Conservation (phyloP, 2,329 filamentous ascomycete genomes). For the Lecanoromycetidae sp. region DNA sequence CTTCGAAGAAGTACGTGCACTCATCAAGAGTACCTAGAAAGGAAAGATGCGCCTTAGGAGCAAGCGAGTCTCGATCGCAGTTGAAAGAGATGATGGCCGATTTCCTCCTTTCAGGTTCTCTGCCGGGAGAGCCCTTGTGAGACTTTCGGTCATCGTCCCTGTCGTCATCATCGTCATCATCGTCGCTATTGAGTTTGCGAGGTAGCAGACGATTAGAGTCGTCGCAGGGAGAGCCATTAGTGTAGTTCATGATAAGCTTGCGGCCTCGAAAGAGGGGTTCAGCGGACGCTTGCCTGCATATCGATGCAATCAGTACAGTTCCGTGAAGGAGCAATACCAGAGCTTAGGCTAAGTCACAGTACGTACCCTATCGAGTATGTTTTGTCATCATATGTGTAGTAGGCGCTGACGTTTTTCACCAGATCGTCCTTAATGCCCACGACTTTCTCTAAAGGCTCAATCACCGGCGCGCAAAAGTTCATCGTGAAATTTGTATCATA, state of each 20-base stretch:
- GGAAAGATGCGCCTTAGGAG: slow-evolving; percentile 56
- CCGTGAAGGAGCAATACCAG: neutral
- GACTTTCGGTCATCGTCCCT: slow-evolving; percentile 28
- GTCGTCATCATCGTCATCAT: slow-evolving; percentile 20
- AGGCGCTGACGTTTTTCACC: slow-evolving; percentile 39
- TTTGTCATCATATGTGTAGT: slow-evolving; percentile 33
- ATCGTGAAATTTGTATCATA: slow-evolving; percentile 40
- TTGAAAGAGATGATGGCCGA: slow-evolving; percentile 86
- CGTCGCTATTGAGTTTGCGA: slow-evolving; percentile 16
- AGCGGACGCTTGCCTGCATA: slow-evolving; percentile 32
- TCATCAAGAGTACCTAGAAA: slow-evolving; percentile 85
- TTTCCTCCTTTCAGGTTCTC: slow-evolving; percentile 39
- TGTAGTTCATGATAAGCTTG: slow-evolving; percentile 64
- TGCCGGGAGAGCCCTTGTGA: slow-evolving; percentile 20
- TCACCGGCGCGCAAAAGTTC: slow-evolving; percentile 39
- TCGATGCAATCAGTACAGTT: neutral
- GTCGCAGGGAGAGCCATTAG: slow-evolving; percentile 58
- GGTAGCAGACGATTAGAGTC: slow-evolving; percentile 8
- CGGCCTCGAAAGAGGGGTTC: slow-evolving; percentile 38
- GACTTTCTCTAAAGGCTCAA: slow-evolving; percentile 36
- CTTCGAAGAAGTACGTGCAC: slow-evolving; percentile 92
- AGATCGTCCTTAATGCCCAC: slow-evolving; percentile 31
- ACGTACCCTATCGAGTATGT: slow-evolving; percentile 37
- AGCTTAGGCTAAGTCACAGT: neutral
- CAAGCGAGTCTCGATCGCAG: slow-evolving; percentile 71